Conservation (phyloP, 495 filamentous ascomycete genomes). For the Ramalina peruviana region DNA sequence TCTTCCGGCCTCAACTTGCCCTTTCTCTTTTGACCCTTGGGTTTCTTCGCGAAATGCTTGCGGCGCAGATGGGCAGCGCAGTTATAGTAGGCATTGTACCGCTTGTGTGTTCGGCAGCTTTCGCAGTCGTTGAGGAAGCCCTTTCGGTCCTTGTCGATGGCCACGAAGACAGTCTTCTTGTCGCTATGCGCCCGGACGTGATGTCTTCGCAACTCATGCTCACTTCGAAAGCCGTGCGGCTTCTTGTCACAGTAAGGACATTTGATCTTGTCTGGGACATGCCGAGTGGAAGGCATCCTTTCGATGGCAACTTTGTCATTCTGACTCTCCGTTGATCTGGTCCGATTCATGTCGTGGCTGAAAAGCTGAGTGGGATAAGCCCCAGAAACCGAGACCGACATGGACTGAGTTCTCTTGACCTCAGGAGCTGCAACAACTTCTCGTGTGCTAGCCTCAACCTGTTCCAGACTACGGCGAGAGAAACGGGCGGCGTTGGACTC, state of each 20-base stretch:
- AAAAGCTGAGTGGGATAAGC: conserved; percentile 16
- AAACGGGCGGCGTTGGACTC: conserved; percentile 26
- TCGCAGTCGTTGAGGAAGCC: conserved; percentile 59
- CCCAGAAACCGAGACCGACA: not conserved
- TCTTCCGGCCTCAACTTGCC: conserved; percentile 42
- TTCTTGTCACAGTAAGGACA: conserved; percentile 63
- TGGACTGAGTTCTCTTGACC: not conserved
- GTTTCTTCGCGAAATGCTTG: conserved; percentile 65
- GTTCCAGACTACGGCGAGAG: conserved; percentile 30
- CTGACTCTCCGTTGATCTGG: conserved; percentile 33
- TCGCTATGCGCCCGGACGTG: conserved; percentile 56
- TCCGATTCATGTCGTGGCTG: conserved; percentile 35
- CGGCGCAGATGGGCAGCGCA: conserved; percentile 83
- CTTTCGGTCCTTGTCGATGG: conserved; percentile 38
- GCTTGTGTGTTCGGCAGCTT: conserved; percentile 61
- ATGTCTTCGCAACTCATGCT: conserved; percentile 85
- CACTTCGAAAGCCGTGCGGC: conserved; percentile 80
- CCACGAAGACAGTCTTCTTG: conserved; percentile 47
- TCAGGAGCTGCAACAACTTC: conserved; percentile 25
- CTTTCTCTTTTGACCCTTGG: conserved; percentile 36
- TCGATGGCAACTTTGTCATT: conserved; percentile 30
- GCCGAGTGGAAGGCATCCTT: conserved; percentile 60
- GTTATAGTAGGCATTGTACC: conserved; percentile 89
- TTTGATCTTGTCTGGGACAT: conserved; percentile 59
- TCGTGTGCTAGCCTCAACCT: conserved; percentile 28